Conservation (phyloP, 2,329 filamentous ascomycete species). For the Phyllosticta capitalensis region DNA sequence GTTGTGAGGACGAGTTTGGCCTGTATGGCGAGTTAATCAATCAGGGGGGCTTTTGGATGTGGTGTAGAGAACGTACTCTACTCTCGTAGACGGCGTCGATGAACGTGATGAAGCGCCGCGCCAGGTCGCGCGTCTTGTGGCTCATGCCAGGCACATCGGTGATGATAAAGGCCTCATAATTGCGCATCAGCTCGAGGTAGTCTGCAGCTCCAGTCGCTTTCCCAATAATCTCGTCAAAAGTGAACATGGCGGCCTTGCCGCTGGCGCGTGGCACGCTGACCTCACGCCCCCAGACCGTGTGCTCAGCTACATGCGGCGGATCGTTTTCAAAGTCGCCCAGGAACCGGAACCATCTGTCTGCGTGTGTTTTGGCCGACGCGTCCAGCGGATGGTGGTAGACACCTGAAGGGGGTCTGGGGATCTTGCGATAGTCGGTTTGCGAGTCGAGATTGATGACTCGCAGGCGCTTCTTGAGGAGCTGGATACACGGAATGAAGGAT, state of each 20-base stretch:
- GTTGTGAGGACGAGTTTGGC: slow-evolving; percentile 95
- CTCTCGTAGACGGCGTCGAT: slow-evolving; percentile 91
- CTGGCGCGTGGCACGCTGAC: slow-evolving; percentile 81
- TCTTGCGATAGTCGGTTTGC: slow-evolving; percentile 93
- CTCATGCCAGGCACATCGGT: slow-evolving; percentile 92
- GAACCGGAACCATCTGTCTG: slow-evolving; percentile 92
- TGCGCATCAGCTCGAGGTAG: slow-evolving; percentile 82
- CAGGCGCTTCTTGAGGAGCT: slow-evolving; percentile 73
- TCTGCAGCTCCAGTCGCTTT: slow-evolving; percentile 85
- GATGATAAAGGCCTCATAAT: slow-evolving; percentile 86
- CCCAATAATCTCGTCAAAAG: slow-evolving; percentile 85
- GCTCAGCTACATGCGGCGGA: slow-evolving; percentile 66
- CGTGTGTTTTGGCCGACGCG: slow-evolving; percentile 64
- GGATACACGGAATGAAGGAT: slow-evolving; percentile 91
- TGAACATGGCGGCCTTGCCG: slow-evolving; percentile 81
- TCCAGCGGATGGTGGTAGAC: slow-evolving; percentile 91
- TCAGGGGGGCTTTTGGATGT: not conserved
- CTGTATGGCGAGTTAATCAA: slow-evolving; percentile 36
- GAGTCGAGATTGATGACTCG: slow-evolving; percentile 92
- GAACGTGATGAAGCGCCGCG: slow-evolving; percentile 91
- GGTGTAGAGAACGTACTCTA: slow-evolving; percentile 32
- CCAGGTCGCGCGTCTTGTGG: slow-evolving; percentile 73
- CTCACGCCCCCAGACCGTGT: slow-evolving; percentile 86
- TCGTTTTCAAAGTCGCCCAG: slow-evolving; percentile 71
- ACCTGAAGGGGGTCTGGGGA: slow-evolving; percentile 81